These are phyloP conservation scores for Rhizopogon roseolus DNA, from an alignment of 768 basidiomycete species.

Conservation along the genomic window DNA sequence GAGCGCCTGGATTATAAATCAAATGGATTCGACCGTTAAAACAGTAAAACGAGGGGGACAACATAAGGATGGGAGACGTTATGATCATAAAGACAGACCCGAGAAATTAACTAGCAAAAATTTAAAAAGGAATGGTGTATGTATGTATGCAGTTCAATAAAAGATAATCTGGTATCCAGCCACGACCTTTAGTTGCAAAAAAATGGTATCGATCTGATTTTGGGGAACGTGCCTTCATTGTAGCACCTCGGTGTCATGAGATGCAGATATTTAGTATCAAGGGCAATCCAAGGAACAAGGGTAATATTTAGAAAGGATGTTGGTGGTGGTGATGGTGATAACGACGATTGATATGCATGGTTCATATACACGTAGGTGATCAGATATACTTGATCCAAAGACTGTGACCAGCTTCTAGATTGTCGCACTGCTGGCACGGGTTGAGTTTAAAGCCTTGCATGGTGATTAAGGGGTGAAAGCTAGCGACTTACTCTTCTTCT, in stretches of 20 bases:
- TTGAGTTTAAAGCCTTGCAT: background rate
- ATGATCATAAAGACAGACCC: conserved; percentile 6
- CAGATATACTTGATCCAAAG: background rate
- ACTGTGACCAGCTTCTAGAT: background rate
- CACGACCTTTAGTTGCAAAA: background rate
- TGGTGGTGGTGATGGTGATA: background rate
- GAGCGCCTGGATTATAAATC: background rate
- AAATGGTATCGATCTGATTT: background rate
- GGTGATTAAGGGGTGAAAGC: background rate
- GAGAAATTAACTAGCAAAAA: conserved; percentile 19
- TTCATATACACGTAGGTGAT: background rate
- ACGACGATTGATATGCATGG: background rate
- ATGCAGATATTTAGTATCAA: conserved; percentile 1
- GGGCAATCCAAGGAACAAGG: background rate
- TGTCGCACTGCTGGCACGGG: background rate
- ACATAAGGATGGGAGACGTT: conserved; percentile 22
- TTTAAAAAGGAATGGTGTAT: conserved; percentile 5
- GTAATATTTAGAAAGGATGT: conserved; percentile 2
- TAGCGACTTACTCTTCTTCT: conserved; percentile 46
- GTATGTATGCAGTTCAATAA: conserved; percentile 3
- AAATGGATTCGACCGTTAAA: background rate
- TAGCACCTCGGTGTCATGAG: too few species aligned
- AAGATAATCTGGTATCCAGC: conserved; percentile 1
- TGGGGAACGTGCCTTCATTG: background rate
- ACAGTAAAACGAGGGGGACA: conserved; percentile 14